Base-by-base conservation (phyloP, 208 protist species). In the Acanthamoeba royreba region DNA sequence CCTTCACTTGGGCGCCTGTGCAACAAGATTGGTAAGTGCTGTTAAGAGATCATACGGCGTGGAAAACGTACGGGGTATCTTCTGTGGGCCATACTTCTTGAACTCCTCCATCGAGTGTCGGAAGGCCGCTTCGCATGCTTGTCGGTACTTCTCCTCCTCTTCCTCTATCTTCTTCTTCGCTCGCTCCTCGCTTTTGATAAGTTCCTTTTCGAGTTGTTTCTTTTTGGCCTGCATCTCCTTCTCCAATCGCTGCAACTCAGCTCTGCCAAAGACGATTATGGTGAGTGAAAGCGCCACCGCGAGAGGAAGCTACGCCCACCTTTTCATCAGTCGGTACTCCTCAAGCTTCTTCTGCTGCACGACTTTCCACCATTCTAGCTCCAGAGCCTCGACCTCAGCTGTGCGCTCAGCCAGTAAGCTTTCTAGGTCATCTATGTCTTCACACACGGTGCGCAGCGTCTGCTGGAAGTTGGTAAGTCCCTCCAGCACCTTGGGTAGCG, bases 71-170 rank as follows among this genome's bases (percentile, higher is more conserved):
- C 53, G 46, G 35, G 53, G 81, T 4, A 69, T 89, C 13, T 42
- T 35, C 3, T 55, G 81, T 2, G 81, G 81, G 19, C 81, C 81
- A 47, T 89, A 89, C 61, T 69, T 55, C 53, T 89, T 89, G 53
- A 69, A 89, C 81, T 89, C 81, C 53, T 89, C 81, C 81, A 89
- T 89, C 4, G 46, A 66, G 81, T 89, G 81, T n/a, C 53, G 25
- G 47, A 89, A 89, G 46, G 81, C 81, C 31, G 81, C 81, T 33
- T 89, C 81, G 53, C 46, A 66, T 25, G 81, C 81, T 28, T 89
- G 46, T 7, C 81, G 46, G 53, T 69, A 89, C 81, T 45, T 53
- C 53, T 61, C 22, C n/a, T 89, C 81, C 46, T 89, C 81, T 5
- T 35, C 81, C 38, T 89, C 81, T 31, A 69, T 15, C 35, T 89